Percentiles rank a stretch among this genome's conserved stretches.
Evolutionary conservation across 768 basidiomycete species (phyloP).

Genomic region (Scleroderma bovista): DNA sequence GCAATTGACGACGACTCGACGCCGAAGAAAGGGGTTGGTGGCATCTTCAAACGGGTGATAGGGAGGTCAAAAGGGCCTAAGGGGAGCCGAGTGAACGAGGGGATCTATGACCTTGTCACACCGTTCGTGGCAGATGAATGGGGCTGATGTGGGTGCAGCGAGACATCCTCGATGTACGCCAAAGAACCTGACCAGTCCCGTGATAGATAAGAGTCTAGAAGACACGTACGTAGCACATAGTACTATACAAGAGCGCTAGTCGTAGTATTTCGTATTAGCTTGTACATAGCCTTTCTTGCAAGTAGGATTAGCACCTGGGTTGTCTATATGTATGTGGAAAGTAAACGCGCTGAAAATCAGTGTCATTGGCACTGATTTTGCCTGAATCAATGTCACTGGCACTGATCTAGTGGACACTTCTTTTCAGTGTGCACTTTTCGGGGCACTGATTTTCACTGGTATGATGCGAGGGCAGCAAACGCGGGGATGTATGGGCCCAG

Average conservation of each 20-base stretch:
- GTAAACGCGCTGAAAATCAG: no score
- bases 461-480: no score
- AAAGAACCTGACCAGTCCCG: not conserved
- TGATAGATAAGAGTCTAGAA: not conserved
- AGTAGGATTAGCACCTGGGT: no score
- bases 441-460: no score
- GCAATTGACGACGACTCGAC: constrained; percentile 29
- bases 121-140: constrained; percentile 76
- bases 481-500: no score
- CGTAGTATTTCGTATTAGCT: not conserved
- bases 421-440: no score
- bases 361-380: no score
- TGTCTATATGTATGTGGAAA: no score
- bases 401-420: no score
- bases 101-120: constrained; percentile 77
- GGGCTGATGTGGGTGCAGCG: constrained; percentile 41
- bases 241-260: not conserved
- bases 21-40: constrained; percentile 39
- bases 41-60: constrained; percentile 59
- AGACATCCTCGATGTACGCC: no score
- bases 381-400: no score
- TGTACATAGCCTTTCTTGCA: not conserved
- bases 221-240: no score
- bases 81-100: constrained; percentile 59
- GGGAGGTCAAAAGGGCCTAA: constrained; percentile 41